A percentile compares a stretch with the other conserved stretches of the same genome.
phyloP scores from a whole-genome alignment of 148 eudicot genomes.

The Rhododendron mucronatum region DNA sequence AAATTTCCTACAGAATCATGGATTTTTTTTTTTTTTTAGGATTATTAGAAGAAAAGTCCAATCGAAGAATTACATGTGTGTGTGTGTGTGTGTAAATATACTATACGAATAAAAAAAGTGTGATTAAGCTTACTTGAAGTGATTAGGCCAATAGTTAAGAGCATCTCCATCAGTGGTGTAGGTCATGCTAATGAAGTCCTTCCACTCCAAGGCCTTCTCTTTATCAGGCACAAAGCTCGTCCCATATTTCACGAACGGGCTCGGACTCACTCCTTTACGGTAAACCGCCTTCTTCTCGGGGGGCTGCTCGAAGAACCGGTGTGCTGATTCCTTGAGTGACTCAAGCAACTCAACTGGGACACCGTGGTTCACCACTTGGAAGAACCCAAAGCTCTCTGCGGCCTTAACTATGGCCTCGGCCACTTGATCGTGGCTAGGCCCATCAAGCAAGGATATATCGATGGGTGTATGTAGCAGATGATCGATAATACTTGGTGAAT shows the following conservation, averaged over 20 bases:
- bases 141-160: constrained; percentile 24
- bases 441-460: constrained; percentile 22
- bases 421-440: constrained; percentile 23
- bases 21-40: too few species aligned
- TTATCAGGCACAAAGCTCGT: constrained; percentile 36
- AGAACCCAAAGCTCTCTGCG: constrained; percentile 30
- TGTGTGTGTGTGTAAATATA: too few species aligned
- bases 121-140: constrained; percentile 28
- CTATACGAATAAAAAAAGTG: neutral
- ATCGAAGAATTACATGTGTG: too few species aligned
- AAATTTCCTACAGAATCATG: too few species aligned
- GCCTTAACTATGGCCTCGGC: constrained; percentile 16
- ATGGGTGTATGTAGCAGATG: constrained; percentile 1
- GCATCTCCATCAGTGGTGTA: constrained; percentile 26
- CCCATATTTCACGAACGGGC: constrained; percentile 24
- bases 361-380: constrained; percentile 33
- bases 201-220: constrained; percentile 42
- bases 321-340: constrained; percentile 20
- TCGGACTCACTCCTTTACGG: constrained; percentile 23
- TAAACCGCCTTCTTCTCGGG: constrained; percentile 26
- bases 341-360: constrained; percentile 20
- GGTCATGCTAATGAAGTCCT: constrained; percentile 28
- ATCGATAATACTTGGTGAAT: neutral
- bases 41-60: too few species aligned
- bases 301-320: constrained; percentile 21